A percentile compares a stretch with the other conserved stretches of the same genome.
These are phyloP conservation scores for Serpula lacrymans DNA, from an alignment of 768 basidiomycete species.

Conservation along the genomic window DNA sequence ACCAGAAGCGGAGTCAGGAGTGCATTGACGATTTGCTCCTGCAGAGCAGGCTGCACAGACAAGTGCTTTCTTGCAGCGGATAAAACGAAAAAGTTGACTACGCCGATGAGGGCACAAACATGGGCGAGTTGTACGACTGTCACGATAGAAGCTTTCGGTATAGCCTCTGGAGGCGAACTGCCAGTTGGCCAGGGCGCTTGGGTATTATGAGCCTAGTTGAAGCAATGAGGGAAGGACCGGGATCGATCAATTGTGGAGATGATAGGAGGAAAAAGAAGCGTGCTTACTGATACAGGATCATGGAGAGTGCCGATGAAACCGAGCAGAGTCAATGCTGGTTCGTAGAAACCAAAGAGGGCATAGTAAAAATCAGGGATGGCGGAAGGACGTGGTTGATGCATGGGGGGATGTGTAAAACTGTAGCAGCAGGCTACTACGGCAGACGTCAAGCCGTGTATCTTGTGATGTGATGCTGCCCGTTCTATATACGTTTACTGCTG, in stretches of 20 bases:
- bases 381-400: conserved; percentile 46
- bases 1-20: conserved; percentile 65
- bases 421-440: conserved; percentile 5
- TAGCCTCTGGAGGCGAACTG: conserved; percentile 40
- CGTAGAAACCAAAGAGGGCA: conserved; percentile 69
- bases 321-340: conserved; percentile 60
- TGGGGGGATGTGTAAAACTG: conserved; percentile 18
- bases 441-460: not conserved
- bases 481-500: not conserved
- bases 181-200: conserved; percentile 71
- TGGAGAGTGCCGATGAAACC: conserved; percentile 66
- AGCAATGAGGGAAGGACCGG: conserved; percentile 7
- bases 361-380: conserved; percentile 74
- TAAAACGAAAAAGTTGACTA: conserved; percentile 67
- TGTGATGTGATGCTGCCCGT: not conserved
- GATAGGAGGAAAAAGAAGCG: not conserved
- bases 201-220: conserved; percentile 62
- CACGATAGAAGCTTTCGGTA: conserved; percentile 63
- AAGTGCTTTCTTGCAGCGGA: conserved; percentile 60
- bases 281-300: conserved; percentile 60
- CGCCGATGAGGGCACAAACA: conserved; percentile 70
- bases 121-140: conserved; percentile 75
- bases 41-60: conserved; percentile 52
- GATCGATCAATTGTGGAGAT: conserved; percentile 6
- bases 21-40: conserved; percentile 67